Evolutionary conservation across 495 filamentous ascomycete species (phyloP).

Genomic region (Letharia columbiana): DNA sequence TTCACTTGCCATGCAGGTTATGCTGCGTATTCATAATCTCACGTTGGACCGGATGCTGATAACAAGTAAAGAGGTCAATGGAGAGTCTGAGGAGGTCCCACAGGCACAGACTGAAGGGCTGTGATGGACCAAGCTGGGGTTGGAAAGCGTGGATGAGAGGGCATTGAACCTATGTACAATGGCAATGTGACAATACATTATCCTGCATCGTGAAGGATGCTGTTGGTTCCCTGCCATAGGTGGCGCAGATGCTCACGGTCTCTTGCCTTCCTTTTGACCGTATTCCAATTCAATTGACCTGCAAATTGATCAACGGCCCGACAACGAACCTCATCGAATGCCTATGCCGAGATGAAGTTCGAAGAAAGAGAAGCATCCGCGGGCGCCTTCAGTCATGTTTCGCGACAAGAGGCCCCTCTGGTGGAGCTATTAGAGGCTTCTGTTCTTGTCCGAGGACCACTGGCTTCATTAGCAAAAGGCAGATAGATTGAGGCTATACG

Average conservation of each 20-base stretch:
- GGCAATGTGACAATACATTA: no score
- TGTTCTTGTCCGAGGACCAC: conserved; percentile 17
- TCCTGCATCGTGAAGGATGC: no score
- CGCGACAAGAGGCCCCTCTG: not conserved
- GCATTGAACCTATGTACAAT: no score
- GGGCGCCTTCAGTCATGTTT: not conserved
- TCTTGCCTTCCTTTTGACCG: not conserved
- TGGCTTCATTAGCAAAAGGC: conserved; percentile 5
- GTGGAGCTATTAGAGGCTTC: not conserved
- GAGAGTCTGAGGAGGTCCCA: no score
- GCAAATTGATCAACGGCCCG: not conserved
- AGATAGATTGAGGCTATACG: not conserved
- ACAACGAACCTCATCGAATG: no score
- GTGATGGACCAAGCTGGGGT: no score
- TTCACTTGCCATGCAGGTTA: no score
- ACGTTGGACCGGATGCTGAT: no score
- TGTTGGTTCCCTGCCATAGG: not conserved
- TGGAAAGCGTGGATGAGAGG: no score
- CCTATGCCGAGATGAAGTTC: not conserved
- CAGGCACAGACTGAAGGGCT: no score
- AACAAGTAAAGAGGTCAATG: no score
- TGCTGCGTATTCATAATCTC: no score
- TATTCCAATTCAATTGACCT: not conserved
- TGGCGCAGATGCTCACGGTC: not conserved
- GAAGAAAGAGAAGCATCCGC: not conserved